These are phyloP conservation scores for Cercospora sojina DNA, from an alignment of 2,329 filamentous ascomycete species.

Conservation along the genomic window DNA sequence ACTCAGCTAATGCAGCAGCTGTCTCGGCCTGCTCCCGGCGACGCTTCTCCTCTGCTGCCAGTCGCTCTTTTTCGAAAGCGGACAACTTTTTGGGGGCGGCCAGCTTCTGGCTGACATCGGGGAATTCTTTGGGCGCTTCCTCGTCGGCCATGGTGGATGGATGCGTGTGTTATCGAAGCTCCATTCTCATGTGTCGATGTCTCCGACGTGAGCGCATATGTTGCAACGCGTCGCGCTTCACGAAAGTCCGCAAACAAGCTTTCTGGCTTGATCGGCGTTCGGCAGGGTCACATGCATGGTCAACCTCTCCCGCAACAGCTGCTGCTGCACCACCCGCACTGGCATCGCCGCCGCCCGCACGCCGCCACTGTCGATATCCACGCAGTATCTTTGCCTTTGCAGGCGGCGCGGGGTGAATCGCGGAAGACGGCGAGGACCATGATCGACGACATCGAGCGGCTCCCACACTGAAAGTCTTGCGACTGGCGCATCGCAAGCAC, in stretches of 20 bases:
- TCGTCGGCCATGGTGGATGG: slow-evolving; percentile 25
- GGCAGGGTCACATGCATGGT: neutral
- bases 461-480: slow-evolving; percentile 14
- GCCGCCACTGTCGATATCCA: slow-evolving; percentile 2
- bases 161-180: neutral
- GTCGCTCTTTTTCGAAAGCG: slow-evolving; percentile 82
- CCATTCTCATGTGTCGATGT: neutral
- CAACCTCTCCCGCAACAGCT: neutral
- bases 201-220: neutral
- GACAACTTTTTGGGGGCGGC: slow-evolving; percentile 76
- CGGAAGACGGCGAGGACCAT: slow-evolving; percentile 12
- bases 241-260: slow-evolving; percentile 7
- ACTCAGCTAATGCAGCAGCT: slow-evolving; percentile 81
- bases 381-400: neutral
- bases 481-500: slow-evolving; percentile 8
- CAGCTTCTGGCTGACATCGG: slow-evolving; percentile 73
- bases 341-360: slow-evolving; percentile 7
- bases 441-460: slow-evolving; percentile 3
- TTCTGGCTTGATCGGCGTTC: slow-evolving; percentile 1
- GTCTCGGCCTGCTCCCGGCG: slow-evolving; percentile 82
- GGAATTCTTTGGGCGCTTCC: slow-evolving; percentile 53
- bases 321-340: neutral
- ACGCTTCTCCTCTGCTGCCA: slow-evolving; percentile 85
- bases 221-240: slow-evolving; percentile 4
- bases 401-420: neutral